Base-by-base conservation (phyloP, 1,284 basidiomycete genomes). In the Malassezia globosa region DNA sequence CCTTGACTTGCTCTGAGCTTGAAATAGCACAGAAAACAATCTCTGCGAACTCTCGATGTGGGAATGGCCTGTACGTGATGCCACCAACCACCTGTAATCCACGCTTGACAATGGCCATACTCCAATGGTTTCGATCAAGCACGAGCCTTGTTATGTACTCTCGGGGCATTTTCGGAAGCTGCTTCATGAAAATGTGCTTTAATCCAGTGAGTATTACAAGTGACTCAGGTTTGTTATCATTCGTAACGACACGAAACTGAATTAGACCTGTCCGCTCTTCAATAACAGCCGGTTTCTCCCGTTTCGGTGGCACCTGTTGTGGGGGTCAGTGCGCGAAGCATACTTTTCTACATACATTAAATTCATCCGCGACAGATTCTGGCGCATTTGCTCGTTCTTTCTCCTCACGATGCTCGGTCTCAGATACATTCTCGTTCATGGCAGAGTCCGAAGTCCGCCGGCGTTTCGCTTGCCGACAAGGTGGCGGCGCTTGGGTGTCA, bases 1-100 rank as follows among this genome's bases (percentile, higher is more conserved):
- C 94, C 79, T 95, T 95, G 72, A 94, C 87, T 77, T 97, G 94
- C 72, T 95, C 90, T 5, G 85, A 87, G 41, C 86, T 88, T 22
- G 88, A 85, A 19, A 94, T 95, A 0, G 94, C 94, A 72, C 96
- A 97, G 73, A 99, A 99, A 3, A 96, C 92, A 61, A 99, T 97
- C 73, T 97, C 94, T 22, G 90, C 89, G 70, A 99, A 99, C 11
- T 84, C 83, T 53, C 90, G 80, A 62, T 87, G 87, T 40, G 88
- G 83, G 71, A 99, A 97, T 2, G 94, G 92, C 25, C 94, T 80
- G 73, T 87, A 99, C 62, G 89, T 95, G 59, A 99, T 97, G 1
- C 94, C 94, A 18, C 92, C 94, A 1, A 97, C 92, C 33, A 97
- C 92, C 65, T 92, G 89, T 72, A 83, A 82, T 0, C 94, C 94